These are phyloP conservation scores for Xylariales sp. DNA, from an alignment of 2,329 filamentous ascomycete genomes.

Conservation along the genomic window DNA sequence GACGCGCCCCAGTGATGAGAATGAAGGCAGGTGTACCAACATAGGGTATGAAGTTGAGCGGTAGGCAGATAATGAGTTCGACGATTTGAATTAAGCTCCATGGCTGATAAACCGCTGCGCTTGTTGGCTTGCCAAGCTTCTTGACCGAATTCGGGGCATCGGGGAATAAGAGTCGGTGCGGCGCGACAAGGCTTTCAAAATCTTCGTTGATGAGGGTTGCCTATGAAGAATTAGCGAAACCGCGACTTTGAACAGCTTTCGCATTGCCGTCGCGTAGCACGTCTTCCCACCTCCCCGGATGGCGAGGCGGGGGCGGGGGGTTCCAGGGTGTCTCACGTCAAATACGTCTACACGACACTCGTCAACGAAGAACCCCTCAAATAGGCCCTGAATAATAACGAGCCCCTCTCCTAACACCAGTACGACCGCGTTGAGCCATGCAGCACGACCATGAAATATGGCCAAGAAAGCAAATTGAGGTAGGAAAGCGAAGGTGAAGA, in stretches of 20 bases:
- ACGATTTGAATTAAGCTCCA: conserved; percentile 92
- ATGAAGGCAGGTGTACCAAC: conserved; percentile 88
- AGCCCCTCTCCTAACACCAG: conserved; percentile 86
- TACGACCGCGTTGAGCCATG: conserved; percentile 91
- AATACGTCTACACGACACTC: conserved; percentile 84
- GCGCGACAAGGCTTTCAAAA: conserved; percentile 74
- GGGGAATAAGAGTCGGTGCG: conserved; percentile 72
- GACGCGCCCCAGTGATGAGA: conserved; percentile 84
- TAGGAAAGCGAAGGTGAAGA: conserved; percentile 89
- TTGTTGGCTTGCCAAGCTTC: conserved; percentile 84
- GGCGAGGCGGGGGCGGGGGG: neutral
- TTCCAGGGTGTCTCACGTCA: conserved; percentile 67
- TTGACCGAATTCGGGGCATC: conserved; percentile 79
- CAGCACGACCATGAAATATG: conserved; percentile 86
- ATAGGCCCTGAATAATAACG: conserved; percentile 75
- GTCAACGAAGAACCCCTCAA: conserved; percentile 85
- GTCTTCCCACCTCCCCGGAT: neutral
- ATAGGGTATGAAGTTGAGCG: conserved; percentile 88
- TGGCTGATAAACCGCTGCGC: conserved; percentile 81
- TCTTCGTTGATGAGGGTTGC: conserved; percentile 80
- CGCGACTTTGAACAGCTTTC: neutral
- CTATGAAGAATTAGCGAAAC: conserved; percentile 51
- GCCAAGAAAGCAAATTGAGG: conserved; percentile 90
- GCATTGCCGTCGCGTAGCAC: neutral
- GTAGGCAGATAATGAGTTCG: conserved; percentile 82